Evolutionary conservation across 805 yeast genomes (phyloP), one percentile per base, ranked within the genome.

Genomic region (Wickerhamiella bombiphila): DNA sequence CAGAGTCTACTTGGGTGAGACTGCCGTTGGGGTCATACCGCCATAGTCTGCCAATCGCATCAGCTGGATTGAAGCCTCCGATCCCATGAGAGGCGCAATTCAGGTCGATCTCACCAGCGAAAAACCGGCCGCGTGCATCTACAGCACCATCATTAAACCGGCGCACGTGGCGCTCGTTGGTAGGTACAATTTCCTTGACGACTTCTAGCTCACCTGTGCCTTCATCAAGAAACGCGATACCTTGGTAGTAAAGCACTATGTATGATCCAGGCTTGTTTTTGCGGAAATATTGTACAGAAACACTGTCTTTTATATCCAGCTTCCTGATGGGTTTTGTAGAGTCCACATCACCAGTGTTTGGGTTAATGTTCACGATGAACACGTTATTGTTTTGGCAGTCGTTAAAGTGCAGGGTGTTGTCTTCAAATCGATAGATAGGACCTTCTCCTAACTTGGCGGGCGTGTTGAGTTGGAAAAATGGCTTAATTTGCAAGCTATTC

Each of bases 71-170:
- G 13, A n/a, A 17, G 37, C 43, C 46, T 3, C 50, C 51, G 4
- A 52, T 49, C 8, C 61, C 61, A 15, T 35, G 38, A 5, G 50
- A 38, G 18, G 53, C 42, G 11, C 53, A 53, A 22, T 39, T 37
- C 31, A 45, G 46, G 36, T 57, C 61, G 25, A 57, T 50, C 43
- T 58, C 63, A 13, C 57, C 58, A 19, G 70, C 74, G 74, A 74
- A 80, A 37, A 83, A 67, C 46, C 75, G 66, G 2, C 94, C 93
- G 51, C 70, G 61, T 5, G 81, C 78, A 41, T 80, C 85, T 33
- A 80, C 69, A 32, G 73, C 72, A 0, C 94, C 94, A 53, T 83
- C 95, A 53, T 83, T 83, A 30, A 91, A 75, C 51, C 82, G 45
- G 32, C 55, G 39, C 31, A 42, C 42, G 18, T 39, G 35, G 28